Evolutionary conservation across 345 rosid genomes (phyloP), one percentile per base, ranked within the genome.

Genomic region (Trapa bicornis): DNA sequence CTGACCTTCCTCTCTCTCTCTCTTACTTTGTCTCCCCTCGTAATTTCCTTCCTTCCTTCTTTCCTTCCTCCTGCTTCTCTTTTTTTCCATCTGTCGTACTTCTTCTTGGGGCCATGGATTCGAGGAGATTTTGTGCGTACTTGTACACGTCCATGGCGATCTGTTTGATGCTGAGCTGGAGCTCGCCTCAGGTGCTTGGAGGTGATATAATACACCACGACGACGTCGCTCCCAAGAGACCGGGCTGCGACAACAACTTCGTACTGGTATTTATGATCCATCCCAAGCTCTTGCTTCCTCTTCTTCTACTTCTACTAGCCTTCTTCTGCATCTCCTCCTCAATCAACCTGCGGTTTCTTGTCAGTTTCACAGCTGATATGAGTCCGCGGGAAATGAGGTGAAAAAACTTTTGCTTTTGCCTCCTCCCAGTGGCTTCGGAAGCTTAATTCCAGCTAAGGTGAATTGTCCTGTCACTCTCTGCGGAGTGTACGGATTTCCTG

Each of bases 181-280:
- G 74, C 74, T 68, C 78, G 36, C 70, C 74, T 17, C 69, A 79
- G 32, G 81, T 45, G 48, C 57, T 78, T 36, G 91, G 83, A 65
- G 92, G 97, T 39, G 98, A 93, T 67, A 93, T 93, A 77, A 95
- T 93, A 53, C 98, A 93, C 81, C 89, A 78, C 6, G 98, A 93
- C 75, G 76, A 83, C 70, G 64, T 81, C 33, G 82, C 95, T 72
- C 98, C 98, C 0, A 77, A 70, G 77, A 73, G 89, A 68, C 82
- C 98, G 72, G 97, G 98, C 39, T 93, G 98, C 78, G 79, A 80
- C 29, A 90, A 93, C 71, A 85, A 90, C 81, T 93, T 93, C 77
- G 97, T 94, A 37, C 80, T 94, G 89, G 99, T 91, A 66, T 58
- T 10, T 58, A 6, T 0, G 13, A 15, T 29, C 16, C 43, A 41